Conservation (phyloP, 2,329 filamentous ascomycete species). For the Colletotrichum karsti region DNA sequence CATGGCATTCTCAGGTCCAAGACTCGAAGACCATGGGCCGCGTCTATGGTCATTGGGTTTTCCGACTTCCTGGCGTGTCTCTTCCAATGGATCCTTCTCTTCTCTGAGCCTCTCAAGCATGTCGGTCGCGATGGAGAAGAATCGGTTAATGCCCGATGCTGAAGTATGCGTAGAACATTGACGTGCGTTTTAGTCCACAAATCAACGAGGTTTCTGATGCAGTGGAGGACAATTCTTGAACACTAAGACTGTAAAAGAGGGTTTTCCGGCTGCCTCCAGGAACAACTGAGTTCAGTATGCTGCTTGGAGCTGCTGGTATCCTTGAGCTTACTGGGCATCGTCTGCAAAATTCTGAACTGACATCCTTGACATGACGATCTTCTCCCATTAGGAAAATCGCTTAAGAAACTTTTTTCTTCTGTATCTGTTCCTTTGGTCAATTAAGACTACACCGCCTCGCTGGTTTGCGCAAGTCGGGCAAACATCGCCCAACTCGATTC, state of each 20-base stretch:
- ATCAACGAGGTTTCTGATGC: background rate
- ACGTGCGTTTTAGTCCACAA: background rate
- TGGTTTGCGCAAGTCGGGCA: background rate
- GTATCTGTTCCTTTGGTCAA: background rate
- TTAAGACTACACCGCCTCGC: slow-evolving; percentile 11
- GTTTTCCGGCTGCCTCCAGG: background rate
- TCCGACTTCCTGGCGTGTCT: background rate
- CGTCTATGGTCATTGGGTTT: background rate
- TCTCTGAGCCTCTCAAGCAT: background rate
- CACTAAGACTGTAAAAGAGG: no score
- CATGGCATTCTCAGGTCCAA: background rate
- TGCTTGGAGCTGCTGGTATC: no score
- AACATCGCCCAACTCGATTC: background rate
- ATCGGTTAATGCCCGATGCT: background rate
- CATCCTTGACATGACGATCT: slow-evolving; percentile 3
- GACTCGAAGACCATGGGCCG: background rate
- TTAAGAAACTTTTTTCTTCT: background rate
- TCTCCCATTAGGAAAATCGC: background rate
- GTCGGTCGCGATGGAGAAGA: background rate
- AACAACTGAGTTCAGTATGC: background rate
- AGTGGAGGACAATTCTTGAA: background rate
- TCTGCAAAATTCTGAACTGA: background rate
- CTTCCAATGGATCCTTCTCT: background rate
- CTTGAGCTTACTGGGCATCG: background rate
- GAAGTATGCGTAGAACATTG: background rate